Evolutionary conservation across 768 basidiomycete species (phyloP).

Genomic region (Termitomyces sp.): DNA sequence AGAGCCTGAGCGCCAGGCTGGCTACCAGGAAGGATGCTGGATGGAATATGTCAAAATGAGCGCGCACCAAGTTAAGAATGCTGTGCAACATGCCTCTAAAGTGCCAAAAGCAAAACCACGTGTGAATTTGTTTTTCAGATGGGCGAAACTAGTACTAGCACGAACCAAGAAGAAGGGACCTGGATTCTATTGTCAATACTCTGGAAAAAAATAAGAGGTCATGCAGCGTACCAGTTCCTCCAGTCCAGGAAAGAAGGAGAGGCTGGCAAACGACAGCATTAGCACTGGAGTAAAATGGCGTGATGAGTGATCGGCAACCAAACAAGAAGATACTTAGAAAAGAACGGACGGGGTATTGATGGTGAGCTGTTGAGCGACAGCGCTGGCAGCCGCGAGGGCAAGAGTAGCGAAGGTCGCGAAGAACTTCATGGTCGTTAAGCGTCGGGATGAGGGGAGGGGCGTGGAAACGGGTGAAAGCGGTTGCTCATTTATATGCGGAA

Average conservation of each 20-base stretch:
- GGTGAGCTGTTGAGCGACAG: constrained; percentile 36
- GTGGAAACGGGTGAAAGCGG: constrained; percentile 24
- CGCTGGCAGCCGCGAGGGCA: constrained; percentile 40
- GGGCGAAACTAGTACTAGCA: constrained; percentile 11
- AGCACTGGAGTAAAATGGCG: constrained; percentile 30
- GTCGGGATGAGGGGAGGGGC: constrained; percentile 21
- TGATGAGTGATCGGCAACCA: constrained; percentile 1
- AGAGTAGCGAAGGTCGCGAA: constrained; percentile 39
- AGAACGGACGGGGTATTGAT: constrained; percentile 74
- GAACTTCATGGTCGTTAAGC: constrained; percentile 46
- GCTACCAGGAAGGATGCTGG: constrained; percentile 55
- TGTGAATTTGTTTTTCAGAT: constrained; percentile 4
- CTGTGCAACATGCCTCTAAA: constrained; percentile 37
- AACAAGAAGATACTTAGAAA: neutral
- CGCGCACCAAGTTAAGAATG: neutral
- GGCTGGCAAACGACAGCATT: constrained; percentile 60
- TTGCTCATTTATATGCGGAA: constrained; percentile 20
- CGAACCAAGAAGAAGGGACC: constrained; percentile 68
- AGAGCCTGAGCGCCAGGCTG: constrained; percentile 45
- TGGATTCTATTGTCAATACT: constrained; percentile 26
- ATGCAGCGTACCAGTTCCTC: constrained; percentile 49
- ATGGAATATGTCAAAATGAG: constrained; percentile 6
- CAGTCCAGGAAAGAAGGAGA: constrained; percentile 49
- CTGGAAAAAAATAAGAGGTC: neutral
- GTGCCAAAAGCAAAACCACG: neutral